Base-by-base conservation (phyloP, 2,329 filamentous ascomycete genomes). In the Canariomyces notabilis region DNA sequence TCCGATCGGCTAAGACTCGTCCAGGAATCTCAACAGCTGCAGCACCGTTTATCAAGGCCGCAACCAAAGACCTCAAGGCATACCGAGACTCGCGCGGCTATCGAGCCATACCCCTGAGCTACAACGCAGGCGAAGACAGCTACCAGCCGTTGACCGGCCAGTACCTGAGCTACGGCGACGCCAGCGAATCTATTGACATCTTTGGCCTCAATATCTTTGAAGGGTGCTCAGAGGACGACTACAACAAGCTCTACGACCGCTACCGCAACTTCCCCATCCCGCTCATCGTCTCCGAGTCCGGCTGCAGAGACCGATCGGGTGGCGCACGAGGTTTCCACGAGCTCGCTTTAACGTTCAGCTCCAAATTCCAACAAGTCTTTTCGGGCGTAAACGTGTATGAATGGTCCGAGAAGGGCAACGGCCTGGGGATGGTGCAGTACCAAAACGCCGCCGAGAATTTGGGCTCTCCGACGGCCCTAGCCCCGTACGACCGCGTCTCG, bases 171-270 rank as follows among this genome's bases (percentile, higher is more conserved):
- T 51, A 44, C 29, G 37, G 31, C n/a, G 20, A 33, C 29, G 11
- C 18, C n/a, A n/a, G 29, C 12, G 31, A 20, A 6, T 23, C 39
- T 20, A 44, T 51, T 19, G 49, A 51, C 15, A 21, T 51, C 1
- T 36, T 44, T n/a, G 49, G 44, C 12, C 23, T 51, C n/a, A 51
- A 51, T 21, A 34, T 51, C 44, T 51, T 48, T 33, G 11, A 32
- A 9, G 18, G 26, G 4, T 51, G 41, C 44, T 15, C 36, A 20
- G 35, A 29, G 35, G 2, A 4, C 19, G 21, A 29, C 2, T 37
- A 37, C 16, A 23, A 44, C 42, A 20, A 26, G 9, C 41, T 51
- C 2, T 29, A 12, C 21, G 14, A 19, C 7, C 19, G 41, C 7
- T 34, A 44, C 3, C 15, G 8, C 19, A 11, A 22, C 14, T 36